Percentiles rank a stretch among this genome's conserved stretches.
phyloP scores from a whole-genome alignment of 2,329 filamentous ascomycete species.

The Cladophialophora chaetospira region DNA sequence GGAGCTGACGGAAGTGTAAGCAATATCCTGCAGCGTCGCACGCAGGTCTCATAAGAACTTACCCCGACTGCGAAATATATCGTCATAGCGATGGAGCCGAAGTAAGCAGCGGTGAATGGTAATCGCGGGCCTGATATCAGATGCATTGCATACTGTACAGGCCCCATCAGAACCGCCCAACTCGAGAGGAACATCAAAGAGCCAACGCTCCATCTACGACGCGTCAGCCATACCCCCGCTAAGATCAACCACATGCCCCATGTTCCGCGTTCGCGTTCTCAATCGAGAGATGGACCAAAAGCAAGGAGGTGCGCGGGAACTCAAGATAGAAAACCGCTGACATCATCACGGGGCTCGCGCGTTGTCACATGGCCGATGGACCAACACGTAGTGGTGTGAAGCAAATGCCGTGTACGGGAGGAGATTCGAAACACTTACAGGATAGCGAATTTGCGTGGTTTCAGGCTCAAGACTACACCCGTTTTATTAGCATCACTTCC shows the following conservation, averaged over 20 bases:
- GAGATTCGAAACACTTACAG: constrained; percentile 68
- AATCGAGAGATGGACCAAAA: constrained; percentile 10
- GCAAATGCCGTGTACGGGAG: constrained; percentile 26
- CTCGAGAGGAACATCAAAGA: constrained; percentile 87
- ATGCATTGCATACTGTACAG: constrained; percentile 78
- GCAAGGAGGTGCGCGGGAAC: constrained; percentile 12
- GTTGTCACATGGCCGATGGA: constrained; percentile 30
- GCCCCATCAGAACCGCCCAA: constrained; percentile 94
- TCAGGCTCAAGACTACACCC: constrained; percentile 67
- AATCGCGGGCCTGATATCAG: constrained; percentile 80
- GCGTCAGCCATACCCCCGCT: constrained; percentile 30
- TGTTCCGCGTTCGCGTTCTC: constrained; percentile 11
- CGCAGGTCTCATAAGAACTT: constrained; percentile 66
- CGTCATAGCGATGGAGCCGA: constrained; percentile 86
- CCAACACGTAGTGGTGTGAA: constrained; percentile 29
- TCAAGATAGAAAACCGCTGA: constrained; percentile 30
- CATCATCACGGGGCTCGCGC: constrained; percentile 33
- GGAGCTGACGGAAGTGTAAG: constrained; percentile 86
- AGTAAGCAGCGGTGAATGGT: constrained; percentile 92
- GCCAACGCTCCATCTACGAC: constrained; percentile 84
- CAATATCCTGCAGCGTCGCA: constrained; percentile 76
- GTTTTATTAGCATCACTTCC: neutral
- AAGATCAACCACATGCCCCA: constrained; percentile 24
- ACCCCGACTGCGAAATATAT: constrained; percentile 91
- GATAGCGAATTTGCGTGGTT: constrained; percentile 92